Evolutionary conservation across 2,329 filamentous ascomycete genomes (phyloP).

Genomic region (Bipolaris gigantea): DNA sequence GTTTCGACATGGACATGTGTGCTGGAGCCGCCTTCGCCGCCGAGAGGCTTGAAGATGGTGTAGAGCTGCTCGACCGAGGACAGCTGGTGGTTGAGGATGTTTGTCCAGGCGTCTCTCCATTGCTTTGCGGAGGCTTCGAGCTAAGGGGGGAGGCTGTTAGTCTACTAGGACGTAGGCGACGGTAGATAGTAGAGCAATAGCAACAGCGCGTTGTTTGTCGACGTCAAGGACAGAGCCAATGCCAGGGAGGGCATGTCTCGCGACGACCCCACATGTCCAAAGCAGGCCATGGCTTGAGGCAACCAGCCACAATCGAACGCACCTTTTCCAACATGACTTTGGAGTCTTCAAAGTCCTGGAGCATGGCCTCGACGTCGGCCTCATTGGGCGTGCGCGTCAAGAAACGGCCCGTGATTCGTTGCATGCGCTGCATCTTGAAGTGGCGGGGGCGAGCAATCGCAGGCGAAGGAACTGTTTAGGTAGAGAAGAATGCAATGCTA

Average conservation of each 20-base stretch:
- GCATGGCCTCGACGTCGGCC: constrained; percentile 71
- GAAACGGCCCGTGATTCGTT: constrained; percentile 74
- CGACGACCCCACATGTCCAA: constrained; percentile 24
- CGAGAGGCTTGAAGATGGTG: constrained; percentile 74
- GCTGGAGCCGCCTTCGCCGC: constrained; percentile 60
- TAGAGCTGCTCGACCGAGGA: constrained; percentile 69
- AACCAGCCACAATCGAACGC: constrained; percentile 29
- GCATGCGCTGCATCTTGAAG: constrained; percentile 67
- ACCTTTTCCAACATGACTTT: constrained; percentile 75
- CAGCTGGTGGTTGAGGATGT: constrained; percentile 69
- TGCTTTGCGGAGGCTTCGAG: constrained; percentile 73
- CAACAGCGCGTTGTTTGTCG: neutral
- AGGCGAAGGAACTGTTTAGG: constrained; percentile 9
- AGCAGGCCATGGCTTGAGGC: constrained; percentile 1
- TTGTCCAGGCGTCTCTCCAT: constrained; percentile 79
- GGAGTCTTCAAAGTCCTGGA: constrained; percentile 80
- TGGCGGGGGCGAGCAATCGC: constrained; percentile 24
- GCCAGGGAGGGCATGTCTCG: neutral
- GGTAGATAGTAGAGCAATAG: too few species aligned
- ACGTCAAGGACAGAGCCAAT: neutral
- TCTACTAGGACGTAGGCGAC: neutral
- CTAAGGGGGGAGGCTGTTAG: constrained; percentile 48
- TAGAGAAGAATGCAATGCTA: constrained; percentile 1
- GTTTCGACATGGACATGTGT: constrained; percentile 61
- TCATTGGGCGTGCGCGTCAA: constrained; percentile 73